Evolutionary conservation across 306 rosid species (phyloP).

Genomic region (Hippophae gyantsensis): DNA sequence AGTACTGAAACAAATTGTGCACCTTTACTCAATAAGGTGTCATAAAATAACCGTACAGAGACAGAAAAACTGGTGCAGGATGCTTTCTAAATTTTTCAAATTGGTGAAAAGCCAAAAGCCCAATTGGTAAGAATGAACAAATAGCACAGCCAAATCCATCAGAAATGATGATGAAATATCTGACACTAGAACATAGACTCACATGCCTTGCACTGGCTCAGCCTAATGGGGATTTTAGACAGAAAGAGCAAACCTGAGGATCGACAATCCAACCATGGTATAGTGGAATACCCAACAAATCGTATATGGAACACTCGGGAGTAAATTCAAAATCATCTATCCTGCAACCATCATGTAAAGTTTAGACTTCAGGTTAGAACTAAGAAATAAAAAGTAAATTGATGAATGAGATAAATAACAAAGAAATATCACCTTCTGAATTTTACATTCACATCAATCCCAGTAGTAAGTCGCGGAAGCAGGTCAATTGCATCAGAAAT

Average conservation of each 20-base stretch:
- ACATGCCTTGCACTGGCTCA: neutral
- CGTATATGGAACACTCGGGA: conserved; percentile 93
- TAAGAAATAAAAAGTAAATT: neutral
- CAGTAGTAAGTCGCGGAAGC: conserved; percentile 96
- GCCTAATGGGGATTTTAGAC: conserved; percentile 13
- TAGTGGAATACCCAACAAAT: conserved; percentile 87
- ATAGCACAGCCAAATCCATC: neutral
- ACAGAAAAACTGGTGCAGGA: too few species aligned
- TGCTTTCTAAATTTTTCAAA: too few species aligned
- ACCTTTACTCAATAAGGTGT: too few species aligned
- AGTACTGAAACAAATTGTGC: too few species aligned
- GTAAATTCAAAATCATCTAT: conserved; percentile 93
- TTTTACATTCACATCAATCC: conserved; percentile 93
- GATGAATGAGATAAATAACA: too few species aligned
- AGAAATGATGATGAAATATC: neutral
- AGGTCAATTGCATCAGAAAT: conserved; percentile 96
- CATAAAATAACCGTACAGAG: too few species aligned
- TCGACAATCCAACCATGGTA: conserved; percentile 99
- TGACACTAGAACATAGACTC: neutral
- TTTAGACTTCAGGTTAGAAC: conserved; percentile 15
- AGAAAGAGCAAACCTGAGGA: conserved; percentile 56
- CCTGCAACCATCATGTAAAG: conserved; percentile 41
- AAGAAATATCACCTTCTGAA: conserved; percentile 54
- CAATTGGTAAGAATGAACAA: neutral
- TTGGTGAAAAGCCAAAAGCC: neutral